Evolutionary conservation across 306 rosid genomes (phyloP), one percentile per base, ranked within the genome.

Genomic region (Prunus mira): DNA sequence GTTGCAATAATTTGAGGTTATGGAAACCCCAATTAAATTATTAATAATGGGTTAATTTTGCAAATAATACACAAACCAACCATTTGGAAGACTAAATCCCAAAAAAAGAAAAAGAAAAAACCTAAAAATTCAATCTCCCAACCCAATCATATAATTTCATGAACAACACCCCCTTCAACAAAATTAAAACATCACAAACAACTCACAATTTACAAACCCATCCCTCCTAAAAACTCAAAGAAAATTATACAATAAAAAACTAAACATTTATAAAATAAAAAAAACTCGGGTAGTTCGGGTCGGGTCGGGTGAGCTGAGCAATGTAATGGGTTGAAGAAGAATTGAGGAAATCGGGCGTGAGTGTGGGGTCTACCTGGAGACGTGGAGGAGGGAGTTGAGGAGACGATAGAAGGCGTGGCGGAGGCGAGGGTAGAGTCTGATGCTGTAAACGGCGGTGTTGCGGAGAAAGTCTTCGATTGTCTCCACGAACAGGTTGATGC

Each of bases 401-500:
- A 95, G 66, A 30, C 97, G 89, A 71, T 92, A 85, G 79, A 86
- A 72, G 63, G 86, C 92, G 54, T 82, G 75, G 61, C 93, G 90
- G 5, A 95, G 18, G 38, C 91, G 91, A 75, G 91, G 89, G 70
- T 78, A 89, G 28, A 80, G 73, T 25, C 78, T 74, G 72, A 83
- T 55, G 49, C 96, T 74, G 79, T 80, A 83, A 55, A 67, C 2
- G 14, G 87, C 25, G 63, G 85, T 86, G 17, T 84, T 81, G 25
- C 84, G 88, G 20, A 90, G 60, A 17, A 84, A 72, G 41, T 69
- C 83, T 57, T 95, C 91, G 0, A 95, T 10, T 32, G 92, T 80
- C 49, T 86, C 89, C 5, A 92, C 90, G 65, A 95, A 90, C 50
- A 85, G 86, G 58, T 76, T 92, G 58, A 95, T 81, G 89, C 87